Conservation (phyloP, 2,329 filamentous ascomycete genomes). For the Aspergillus japonicus region DNA sequence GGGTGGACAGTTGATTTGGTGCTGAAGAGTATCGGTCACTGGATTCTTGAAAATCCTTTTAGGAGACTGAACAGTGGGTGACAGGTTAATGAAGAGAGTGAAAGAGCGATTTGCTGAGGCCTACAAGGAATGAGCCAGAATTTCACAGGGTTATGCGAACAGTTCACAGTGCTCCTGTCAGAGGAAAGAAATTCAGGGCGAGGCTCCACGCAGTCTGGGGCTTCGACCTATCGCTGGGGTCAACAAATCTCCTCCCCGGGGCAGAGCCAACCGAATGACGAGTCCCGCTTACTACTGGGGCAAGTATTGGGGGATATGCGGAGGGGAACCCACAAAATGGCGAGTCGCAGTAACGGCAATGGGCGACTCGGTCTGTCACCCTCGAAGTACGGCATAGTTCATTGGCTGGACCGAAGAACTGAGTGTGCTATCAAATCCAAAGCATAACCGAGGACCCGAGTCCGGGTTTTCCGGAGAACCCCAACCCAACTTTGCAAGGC, state of each 20-base stretch:
- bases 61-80: neutral
- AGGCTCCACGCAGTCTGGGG: slow-evolving; percentile 1
- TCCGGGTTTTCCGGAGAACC: neutral
- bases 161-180: neutral
- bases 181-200: neutral
- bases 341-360: slow-evolving; percentile 15
- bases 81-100: neutral
- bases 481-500: neutral
- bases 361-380: slow-evolving; percentile 8
- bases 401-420: slow-evolving; percentile 11
- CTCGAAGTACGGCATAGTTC: neutral
- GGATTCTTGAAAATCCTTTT: neutral
- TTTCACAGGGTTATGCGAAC: neutral
- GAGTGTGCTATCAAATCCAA: neutral
- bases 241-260: slow-evolving; percentile 10
- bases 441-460: slow-evolving; percentile 10
- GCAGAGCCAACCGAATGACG: slow-evolving; percentile 17
- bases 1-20: neutral
- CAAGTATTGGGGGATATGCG: slow-evolving; percentile 23
- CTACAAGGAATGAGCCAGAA: neutral
- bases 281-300: slow-evolving; percentile 11
- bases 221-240: slow-evolving; percentile 4
- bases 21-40: neutral
- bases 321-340: slow-evolving; percentile 21
- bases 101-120: neutral